Base-by-base conservation (phyloP, 2,329 filamentous ascomycete genomes). In the Penicillium verrucosum region DNA sequence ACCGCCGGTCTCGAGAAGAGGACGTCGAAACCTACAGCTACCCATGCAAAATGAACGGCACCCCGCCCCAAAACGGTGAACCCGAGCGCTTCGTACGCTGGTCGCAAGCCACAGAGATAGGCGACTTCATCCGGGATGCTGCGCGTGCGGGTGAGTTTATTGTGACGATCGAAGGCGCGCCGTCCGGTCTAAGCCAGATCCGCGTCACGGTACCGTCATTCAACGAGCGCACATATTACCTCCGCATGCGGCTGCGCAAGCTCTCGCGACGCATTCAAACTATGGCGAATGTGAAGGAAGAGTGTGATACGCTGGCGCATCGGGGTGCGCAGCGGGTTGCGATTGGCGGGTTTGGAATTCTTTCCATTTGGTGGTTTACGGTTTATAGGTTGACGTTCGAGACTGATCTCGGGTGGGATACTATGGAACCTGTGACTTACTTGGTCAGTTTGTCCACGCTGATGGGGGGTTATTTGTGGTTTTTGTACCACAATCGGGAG, bases 381-480 rank as follows among this genome's bases (percentile, higher is more conserved):
- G 91, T 96, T 18, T 96, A 94, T 70, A 77, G 79, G 52, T 70
- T 86, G 40, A 86, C 84, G 1, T 87, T 87, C 64, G 75, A 81
- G 62, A 96, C 91, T 0, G 85, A 91, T 41, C 80, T 89, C 59
- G 92, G 92, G 5, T 96, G 92, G 92, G 91, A 96, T 66, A 83
- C 91, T 7, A 92, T 96, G 80, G 92, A 96, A 74, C 92, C 91
- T 0, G 85, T 96, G 2, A 96, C 91, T 34, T 96, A 96, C 69
- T 84, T 96, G 16, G 91, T 89, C 2, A 89, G 91, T n/a, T 80
- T 97, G 61, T 85, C 87, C 0, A 92, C 89, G 12, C 85, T 96
- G 68, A 95, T 96, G 78, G 88, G 88, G 8, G 92, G 91, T 63
- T 97, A 97, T 68, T 80, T 96, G 52, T 97, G 91, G 90, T 96